These are phyloP conservation scores for Euphorbia schlechtendalii DNA, from an alignment of 441 rosid genomes.

Conservation along the genomic window DNA sequence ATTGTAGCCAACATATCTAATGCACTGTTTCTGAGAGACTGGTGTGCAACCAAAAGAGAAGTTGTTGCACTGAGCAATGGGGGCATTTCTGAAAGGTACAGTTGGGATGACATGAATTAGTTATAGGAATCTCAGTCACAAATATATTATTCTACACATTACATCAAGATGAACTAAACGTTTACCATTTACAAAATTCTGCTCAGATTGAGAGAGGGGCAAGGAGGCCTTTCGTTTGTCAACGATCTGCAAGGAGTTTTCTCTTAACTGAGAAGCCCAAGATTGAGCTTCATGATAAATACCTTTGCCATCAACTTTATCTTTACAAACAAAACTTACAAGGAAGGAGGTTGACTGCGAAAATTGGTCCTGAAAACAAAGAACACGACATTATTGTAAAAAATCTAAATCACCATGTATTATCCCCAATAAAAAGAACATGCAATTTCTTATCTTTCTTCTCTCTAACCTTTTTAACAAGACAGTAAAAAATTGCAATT, in stretches of 20 bases:
- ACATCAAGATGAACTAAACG: conserved; percentile 5
- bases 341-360: conserved; percentile 39
- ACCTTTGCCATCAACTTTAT: conserved; percentile 33
- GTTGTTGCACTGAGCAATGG: conserved; percentile 54
- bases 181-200: conserved; percentile 36
- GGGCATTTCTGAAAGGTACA: conserved; percentile 43
- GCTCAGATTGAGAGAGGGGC: conserved; percentile 37
- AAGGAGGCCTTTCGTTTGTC: conserved; percentile 46
- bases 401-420: conserved; percentile 13
- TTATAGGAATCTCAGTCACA: neutral
- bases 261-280: conserved; percentile 71
- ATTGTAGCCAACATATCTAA: conserved; percentile 55
- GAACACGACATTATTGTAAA: conserved; percentile 18
- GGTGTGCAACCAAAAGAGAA: conserved; percentile 72
- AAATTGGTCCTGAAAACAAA: conserved; percentile 47
- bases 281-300: conserved; percentile 25
- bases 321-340: conserved; percentile 40
- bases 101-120: conserved; percentile 6
- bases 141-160: neutral
- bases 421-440: neutral
- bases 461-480: neutral
- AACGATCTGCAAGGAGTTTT: conserved; percentile 37
- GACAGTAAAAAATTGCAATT: neutral
- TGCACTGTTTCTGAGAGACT: conserved; percentile 43
- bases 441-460: neutral